Percentiles rank a stretch among this genome's conserved stretches.
These are phyloP conservation scores for Alternaria sp. DNA, from an alignment of 2,329 filamentous ascomycete species.

Conservation along the genomic window DNA sequence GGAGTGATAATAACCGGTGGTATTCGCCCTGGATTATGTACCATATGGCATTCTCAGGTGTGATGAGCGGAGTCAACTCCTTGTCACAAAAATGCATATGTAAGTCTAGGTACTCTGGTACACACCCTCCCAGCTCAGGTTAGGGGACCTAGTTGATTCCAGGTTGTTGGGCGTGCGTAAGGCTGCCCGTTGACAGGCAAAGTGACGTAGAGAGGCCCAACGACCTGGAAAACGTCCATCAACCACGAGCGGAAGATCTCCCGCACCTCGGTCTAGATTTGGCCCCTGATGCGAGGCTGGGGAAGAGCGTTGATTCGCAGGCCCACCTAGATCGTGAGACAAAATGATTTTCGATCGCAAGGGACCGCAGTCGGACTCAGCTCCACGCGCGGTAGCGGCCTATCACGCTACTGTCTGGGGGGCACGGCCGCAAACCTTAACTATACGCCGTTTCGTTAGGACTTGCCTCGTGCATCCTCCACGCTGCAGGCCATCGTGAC, in stretches of 20 bases:
- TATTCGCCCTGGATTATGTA: conserved; percentile 1
- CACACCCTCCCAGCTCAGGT: neutral
- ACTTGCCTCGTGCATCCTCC: conserved; percentile 3
- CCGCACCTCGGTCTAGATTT: neutral
- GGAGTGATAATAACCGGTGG: neutral
- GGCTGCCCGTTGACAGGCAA: neutral
- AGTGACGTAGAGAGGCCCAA: neutral
- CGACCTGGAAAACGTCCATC: neutral
- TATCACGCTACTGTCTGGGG: neutral
- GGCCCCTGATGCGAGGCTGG: neutral
- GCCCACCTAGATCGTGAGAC: neutral
- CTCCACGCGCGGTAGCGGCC: neutral
- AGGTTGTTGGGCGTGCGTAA: conserved; percentile 1
- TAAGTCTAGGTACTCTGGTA: neutral
- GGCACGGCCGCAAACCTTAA: conserved; percentile 5
- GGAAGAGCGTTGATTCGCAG: conserved; percentile 2
- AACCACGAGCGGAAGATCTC: neutral
- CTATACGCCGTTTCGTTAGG: conserved; percentile 4
- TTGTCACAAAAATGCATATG: neutral
- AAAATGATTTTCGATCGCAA: neutral
- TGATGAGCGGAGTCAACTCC: neutral
- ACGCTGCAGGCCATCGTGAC: neutral
- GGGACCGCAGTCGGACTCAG: neutral
- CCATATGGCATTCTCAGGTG: neutral
- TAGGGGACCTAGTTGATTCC: conserved; percentile 1